Evolutionary conservation across 2,329 filamentous ascomycete genomes (phyloP), one percentile per base, ranked within the genome.

Genomic region (Calonectria hongkongensis): DNA sequence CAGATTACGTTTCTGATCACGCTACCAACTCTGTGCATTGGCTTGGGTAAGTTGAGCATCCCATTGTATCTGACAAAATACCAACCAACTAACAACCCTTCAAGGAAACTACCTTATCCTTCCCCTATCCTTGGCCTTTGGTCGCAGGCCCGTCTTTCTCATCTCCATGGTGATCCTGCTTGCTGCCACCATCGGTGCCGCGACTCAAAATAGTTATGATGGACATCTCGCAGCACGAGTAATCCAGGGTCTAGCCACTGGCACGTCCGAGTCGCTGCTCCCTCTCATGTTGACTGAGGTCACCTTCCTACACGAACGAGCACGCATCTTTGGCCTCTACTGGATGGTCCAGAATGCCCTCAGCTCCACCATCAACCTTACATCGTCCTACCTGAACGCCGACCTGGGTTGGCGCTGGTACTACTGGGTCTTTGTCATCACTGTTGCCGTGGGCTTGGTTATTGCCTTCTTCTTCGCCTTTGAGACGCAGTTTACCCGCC

Each of bases 351-450:
- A 68, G 41, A 68, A 68, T 41, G 51, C 43, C 4, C 51, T 68
- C 50, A 60, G 51, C 66, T 47, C 39, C 50, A 68, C 51, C 36
- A 68, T 68, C 41, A 68, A 68, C 51, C 66, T 68, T 18, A 36
- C 51, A 2, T 48, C 51, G 16, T 60, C 51, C 18, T 68, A 68
- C 51, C 36, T 60, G 1, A 68, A 60, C 51, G 50, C 36, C 12
- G 66, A 60, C 66, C 15, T 68, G 36, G 66, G 66, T 1, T 68
- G 66, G 66, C 51, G 66, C 25, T 68, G 66, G 66, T 68, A 68
- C 51, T 68, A 68, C 66, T 68, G 66, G 66, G 51, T 68, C 28
- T 68, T 68, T 39, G 66, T 68, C 66, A 68, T 68, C 30, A 60
- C 51, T 36, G 66, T 68, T 25, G 51, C 66, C 5, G 66, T 50